Evolutionary conservation across 2,329 filamentous ascomycete species (phyloP), one percentile per base, ranked within the genome.

Genomic region (Kalmusia sp.): DNA sequence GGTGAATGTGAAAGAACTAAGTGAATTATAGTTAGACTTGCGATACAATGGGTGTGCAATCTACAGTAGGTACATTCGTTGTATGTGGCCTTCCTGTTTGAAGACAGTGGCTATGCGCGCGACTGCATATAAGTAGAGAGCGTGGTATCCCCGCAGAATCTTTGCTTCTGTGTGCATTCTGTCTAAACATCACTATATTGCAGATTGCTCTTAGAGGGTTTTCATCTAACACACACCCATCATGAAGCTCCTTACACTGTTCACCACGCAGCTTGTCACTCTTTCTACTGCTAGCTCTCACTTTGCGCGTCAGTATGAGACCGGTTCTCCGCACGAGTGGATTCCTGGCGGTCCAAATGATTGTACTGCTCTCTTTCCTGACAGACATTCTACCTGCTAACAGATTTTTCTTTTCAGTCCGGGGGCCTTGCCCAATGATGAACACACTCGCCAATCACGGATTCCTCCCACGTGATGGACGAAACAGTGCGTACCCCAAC

Each of bases 401-500:
- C 11, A 2, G 6, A 11, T 2, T 28, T 28, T 6, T 28, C 12
- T 9, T 4, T 41, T 1, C 37, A 66, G 58, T 65, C 51, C 64
- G 68, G 11, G 66, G 64, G 1, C 72, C 68, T 17, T 74, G 70
- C 37, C 71, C 71, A 2, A 69, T 66, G 54, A 51, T 73, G 27
- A 75, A 74, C 45, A 67, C 69, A 2, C 63, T 72, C n/a, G 68
- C 70, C 9, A 75, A 74, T 55, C 71, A 73, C 44, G 63, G 63
- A 14, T 67, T 71, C 53, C 52, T 75, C 14, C 69, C 72, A 6
- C 68, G 62, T 21, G 55, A 71, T 45, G 73, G 73, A 28, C 65
- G 64, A 44, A 68, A 69, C 38, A 59, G 40, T 44, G 33, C 6
- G 40, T 44, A 12, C 17, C 15, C 19, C n/a, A n/a, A n/a, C n/a